Base-by-base conservation (phyloP, 2,329 filamentous ascomycete genomes). In the Exserohilum rostratum region DNA sequence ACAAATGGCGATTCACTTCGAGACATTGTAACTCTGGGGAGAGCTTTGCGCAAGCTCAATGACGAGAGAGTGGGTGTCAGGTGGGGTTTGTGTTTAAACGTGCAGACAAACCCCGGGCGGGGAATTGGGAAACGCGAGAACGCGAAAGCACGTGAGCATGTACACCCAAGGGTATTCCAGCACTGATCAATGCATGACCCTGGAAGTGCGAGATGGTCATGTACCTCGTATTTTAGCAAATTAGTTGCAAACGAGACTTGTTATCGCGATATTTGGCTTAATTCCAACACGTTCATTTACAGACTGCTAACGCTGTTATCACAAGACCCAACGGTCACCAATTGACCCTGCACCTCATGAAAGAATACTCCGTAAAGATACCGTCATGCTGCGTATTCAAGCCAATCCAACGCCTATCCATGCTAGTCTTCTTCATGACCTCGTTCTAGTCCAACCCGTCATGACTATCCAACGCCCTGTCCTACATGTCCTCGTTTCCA, bases 131-230 rank as follows among this genome's bases (percentile, higher is more conserved):
- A 55, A 60, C 64, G 57, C 64, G 62, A 39, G 18, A 57, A 49
- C 64, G 52, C 64, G 64, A 52, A 38, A 54, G 20, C 62, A 65
- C 62, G 62, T 65, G 61, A 54, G 22, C 43, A 35, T 12, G 5
- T 43, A 20, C 17, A n/a, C 25, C 25, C 18, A 39, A 11, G 7
- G 11, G 6, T 39, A 4, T 25, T 42, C 38, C 12, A 29, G 39
- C 9, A 25, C 5, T 18, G 6, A 22, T 9, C 39, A n/a, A 18
- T 29, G 22, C 22, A 25, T 7, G 4, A 25, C 22, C 22, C 4
- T 25, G 22, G n/a, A 25, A 25, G 22, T 25, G 22, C 22, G 4
- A 25, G 22, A 25, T n/a, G n/a, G n/a, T n/a, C 22, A 25, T 25
- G 22, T n/a, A n/a, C n/a, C n/a, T n/a, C n/a, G n/a, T n/a, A n/a